Evolutionary conservation across 140 eudicot species (phyloP), one percentile per base, ranked within the genome.

Genomic region (Cichorium intybus): DNA sequence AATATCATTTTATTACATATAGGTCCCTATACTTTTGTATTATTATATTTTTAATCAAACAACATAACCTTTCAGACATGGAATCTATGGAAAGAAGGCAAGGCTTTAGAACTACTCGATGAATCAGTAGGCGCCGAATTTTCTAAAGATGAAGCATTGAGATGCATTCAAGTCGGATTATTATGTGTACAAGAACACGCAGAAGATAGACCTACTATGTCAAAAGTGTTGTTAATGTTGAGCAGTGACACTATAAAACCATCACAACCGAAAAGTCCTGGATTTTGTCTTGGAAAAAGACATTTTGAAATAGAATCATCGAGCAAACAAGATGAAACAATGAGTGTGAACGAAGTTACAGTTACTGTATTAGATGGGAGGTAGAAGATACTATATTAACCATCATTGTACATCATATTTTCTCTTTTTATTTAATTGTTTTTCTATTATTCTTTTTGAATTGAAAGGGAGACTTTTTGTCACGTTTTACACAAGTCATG

Each of bases 121-220:
- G 41, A 66, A 61, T 22, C 68, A 5, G 3, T 75, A 6, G 65
- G 61, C 1, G 60, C 29, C 2, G 17, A 63, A 45, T 65, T 39
- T 60, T 15, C 66, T 2, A 5, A 16, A 2, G 56, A 61, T 43
- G 79, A 80, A 68, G 81, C 70, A 18, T 20, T 75, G 56, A 74
- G 95, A 80, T 80, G 80, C 56, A 60, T 86, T 52, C 87, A 86
- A 31, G 68, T 86, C 1, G 85, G 82, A 6, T 51, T 80, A 17
- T 62, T 76, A 48, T 80, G 85, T 28, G 82, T 76, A 48, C 82
- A 80, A 56, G 82, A 80, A 37, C 76, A 76, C 0, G 65, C 77
- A 0, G 79, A 80, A 45, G 82, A 71, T 4, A 56, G 85, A 49
- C 82, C 82, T 8, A 58, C 45, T 21, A 76, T 80, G 79, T 66